phyloP scores from a whole-genome alignment of 2,329 filamentous ascomycete genomes.

The Achaetomium macrosporum region DNA sequence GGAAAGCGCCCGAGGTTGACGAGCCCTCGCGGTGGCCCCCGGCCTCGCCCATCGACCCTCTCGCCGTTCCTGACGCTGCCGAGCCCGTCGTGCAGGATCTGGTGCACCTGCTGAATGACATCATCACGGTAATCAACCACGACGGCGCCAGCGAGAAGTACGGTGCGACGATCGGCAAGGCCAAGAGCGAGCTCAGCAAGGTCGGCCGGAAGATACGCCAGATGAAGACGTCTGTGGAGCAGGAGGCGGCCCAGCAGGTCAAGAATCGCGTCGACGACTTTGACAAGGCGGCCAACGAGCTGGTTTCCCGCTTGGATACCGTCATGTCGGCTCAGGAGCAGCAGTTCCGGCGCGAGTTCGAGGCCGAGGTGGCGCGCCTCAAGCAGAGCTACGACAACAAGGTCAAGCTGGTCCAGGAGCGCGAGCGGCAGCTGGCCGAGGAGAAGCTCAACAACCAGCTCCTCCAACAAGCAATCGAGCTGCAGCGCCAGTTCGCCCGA shows the following conservation, averaged over 20 bases:
- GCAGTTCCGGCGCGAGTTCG: conserved; percentile 83
- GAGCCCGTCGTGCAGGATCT: conserved; percentile 90
- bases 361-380: conserved; percentile 73
- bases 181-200: conserved; percentile 73
- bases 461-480: conserved; percentile 79
- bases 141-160: conserved; percentile 76
- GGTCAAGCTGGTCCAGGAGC: conserved; percentile 70
- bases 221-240: conserved; percentile 63
- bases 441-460: conserved; percentile 79
- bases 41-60: conserved; percentile 67
- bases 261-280: conserved; percentile 69
- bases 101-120: conserved; percentile 90
- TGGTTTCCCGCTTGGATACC: conserved; percentile 81
- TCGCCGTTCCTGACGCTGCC: conserved; percentile 67
- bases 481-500: conserved; percentile 78
- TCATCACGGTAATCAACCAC: conserved; percentile 88
- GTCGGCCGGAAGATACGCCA: conserved; percentile 72
- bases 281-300: conserved; percentile 76
- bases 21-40: conserved; percentile 60
- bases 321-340: conserved; percentile 76
- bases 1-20: conserved; percentile 57
- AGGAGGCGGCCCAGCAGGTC: conserved; percentile 70
- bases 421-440: conserved; percentile 73
- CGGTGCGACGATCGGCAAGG: conserved; percentile 70
- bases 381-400: conserved; percentile 73